phyloP scores from a whole-genome alignment of 257 asterid species.

The Echium plantagineum region DNA sequence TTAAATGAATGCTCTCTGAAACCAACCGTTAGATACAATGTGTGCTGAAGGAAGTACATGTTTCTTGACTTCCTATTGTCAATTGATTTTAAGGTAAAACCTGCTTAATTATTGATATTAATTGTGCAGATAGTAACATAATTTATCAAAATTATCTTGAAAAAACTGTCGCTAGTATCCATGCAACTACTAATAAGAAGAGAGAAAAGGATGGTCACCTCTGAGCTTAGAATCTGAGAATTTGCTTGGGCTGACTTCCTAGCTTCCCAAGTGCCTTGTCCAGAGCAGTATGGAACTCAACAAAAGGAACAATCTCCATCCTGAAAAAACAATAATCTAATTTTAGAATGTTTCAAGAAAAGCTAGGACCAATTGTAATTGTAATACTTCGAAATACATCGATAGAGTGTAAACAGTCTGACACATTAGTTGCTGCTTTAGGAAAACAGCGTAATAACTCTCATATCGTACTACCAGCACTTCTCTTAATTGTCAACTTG shows the following conservation, averaged over 20 bases:
- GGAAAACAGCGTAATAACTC: neutral
- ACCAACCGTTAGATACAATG: too few species aligned
- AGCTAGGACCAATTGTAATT: too few species aligned
- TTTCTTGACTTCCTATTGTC: too few species aligned
- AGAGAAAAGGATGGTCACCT: neutral
- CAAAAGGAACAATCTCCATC: conserved; percentile 73
- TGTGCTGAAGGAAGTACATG: too few species aligned
- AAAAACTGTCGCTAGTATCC: too few species aligned
- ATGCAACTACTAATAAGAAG: too few species aligned
- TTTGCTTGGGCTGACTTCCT: conserved; percentile 91
- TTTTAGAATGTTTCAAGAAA: neutral
- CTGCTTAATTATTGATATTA: too few species aligned
- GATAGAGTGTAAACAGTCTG: neutral
- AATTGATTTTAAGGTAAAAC: too few species aligned
- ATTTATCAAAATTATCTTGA: too few species aligned
- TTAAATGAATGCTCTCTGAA: too few species aligned
- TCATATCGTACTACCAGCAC: neutral
- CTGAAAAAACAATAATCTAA: conserved; percentile 30
- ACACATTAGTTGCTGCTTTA: too few species aligned
- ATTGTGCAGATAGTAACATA: too few species aligned
- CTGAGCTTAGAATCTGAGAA: conserved; percentile 44
- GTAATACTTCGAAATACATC: neutral
- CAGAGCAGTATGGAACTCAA: conserved; percentile 46
- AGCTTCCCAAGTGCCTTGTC: conserved; percentile 83
- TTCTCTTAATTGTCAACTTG: neutral